phyloP scores from a whole-genome alignment of 1,284 basidiomycete species.

The Wallemia ichthyophaga region DNA sequence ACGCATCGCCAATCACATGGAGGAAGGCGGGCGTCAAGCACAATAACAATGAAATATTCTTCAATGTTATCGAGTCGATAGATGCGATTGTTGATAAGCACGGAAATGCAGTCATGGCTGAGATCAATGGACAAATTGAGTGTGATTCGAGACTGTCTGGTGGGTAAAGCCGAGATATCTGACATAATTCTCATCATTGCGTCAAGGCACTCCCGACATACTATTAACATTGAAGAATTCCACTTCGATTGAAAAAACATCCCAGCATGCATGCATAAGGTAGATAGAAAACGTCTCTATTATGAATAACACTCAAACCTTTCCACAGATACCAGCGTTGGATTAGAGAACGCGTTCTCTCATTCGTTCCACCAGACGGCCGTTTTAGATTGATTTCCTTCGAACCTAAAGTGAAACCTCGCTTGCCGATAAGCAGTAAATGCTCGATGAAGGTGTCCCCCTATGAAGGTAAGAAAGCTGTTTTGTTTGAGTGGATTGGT shows the following conservation, averaged over 20 bases:
- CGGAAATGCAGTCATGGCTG: neutral
- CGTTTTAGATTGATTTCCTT: constrained; percentile 37
- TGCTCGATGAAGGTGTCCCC: neutral
- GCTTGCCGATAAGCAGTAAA: neutral
- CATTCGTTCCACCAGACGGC: constrained; percentile 84
- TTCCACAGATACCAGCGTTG: constrained; percentile 39
- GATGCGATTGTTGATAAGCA: neutral
- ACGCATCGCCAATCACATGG: neutral
- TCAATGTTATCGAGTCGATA: neutral
- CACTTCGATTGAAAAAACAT: constrained; percentile 37
- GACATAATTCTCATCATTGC: constrained; percentile 3
- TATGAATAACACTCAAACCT: neutral
- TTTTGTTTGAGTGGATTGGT: neutral
- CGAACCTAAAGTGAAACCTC: neutral
- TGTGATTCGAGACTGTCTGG: neutral
- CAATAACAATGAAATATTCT: neutral
- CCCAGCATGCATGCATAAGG: constrained; percentile 77
- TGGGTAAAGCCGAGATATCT: neutral
- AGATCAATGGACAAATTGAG: neutral
- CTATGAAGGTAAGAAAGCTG: neutral
- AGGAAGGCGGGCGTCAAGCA: neutral
- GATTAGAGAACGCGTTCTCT: constrained; percentile 44
- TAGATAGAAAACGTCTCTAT: constrained; percentile 15
- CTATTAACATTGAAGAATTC: constrained; percentile 50
- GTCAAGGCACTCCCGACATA: constrained; percentile 58